Percentiles rank a stretch among this genome's conserved stretches.
Conservation (phyloP, 164 flowering plant species). For the Chimonanthus praecox region DNA sequence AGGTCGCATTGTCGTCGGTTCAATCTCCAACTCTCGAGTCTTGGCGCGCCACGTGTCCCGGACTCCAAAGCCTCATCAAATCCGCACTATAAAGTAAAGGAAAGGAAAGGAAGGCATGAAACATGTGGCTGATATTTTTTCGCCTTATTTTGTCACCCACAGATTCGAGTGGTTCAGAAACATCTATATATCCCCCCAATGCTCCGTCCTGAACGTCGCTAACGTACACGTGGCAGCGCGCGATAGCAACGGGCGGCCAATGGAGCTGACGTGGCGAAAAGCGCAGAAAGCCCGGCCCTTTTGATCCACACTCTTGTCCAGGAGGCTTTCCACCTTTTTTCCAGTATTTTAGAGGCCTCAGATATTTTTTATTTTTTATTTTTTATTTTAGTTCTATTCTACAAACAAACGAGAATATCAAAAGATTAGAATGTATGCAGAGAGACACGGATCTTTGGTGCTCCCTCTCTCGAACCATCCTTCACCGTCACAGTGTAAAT, state of each 20-base stretch:
- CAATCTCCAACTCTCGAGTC: neutral
- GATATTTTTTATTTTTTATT: constrained; percentile 23
- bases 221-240: constrained; percentile 16
- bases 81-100: neutral
- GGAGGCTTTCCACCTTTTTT: neutral
- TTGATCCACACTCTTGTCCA: constrained; percentile 21
- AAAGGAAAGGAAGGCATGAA: neutral
- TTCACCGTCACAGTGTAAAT: neutral
- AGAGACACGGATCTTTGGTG: neutral
- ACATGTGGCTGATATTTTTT: constrained; percentile 1
- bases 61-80: constrained; percentile 1
- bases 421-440: neutral
- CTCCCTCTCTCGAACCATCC: neutral
- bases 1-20: no score
- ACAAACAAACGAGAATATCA: neutral
- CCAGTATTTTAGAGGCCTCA: constrained; percentile 10
- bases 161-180: constrained; percentile 11
- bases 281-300: constrained; percentile 19
- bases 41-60: neutral
- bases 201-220: neutral
- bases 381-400: neutral
- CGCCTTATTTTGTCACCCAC: neutral
- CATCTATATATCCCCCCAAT: neutral
- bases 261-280: constrained; percentile 30
- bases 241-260: constrained; percentile 6